Evolutionary conservation across 2,329 filamentous ascomycete species (phyloP).

Genomic region (Scolecobasidium constrictum): DNA sequence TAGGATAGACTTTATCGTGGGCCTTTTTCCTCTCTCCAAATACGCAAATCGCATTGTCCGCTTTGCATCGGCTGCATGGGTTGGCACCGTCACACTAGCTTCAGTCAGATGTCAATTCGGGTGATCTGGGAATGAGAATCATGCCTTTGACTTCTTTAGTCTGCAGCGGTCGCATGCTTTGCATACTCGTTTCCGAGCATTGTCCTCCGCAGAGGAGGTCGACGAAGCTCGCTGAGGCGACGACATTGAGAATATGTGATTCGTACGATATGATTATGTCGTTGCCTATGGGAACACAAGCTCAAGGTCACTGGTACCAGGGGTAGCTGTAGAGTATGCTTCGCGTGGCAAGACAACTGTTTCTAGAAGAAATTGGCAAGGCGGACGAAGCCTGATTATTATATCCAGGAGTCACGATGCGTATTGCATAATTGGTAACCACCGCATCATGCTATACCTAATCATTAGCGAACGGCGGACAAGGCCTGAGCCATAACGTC

Average conservation of each 20-base stretch:
- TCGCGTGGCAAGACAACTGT: not conserved
- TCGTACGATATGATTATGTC: not conserved
- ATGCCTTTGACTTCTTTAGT: conserved; percentile 54
- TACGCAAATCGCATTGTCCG: conserved; percentile 54
- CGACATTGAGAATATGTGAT: too few species aligned
- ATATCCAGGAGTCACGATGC: not conserved
- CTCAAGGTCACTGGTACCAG: not conserved
- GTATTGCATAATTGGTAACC: conserved; percentile 4
- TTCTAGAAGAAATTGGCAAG: not conserved
- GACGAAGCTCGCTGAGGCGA: conserved; percentile 8
- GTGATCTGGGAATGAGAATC: conserved; percentile 3
- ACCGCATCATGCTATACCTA: conserved; percentile 5
- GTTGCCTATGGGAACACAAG: not conserved
- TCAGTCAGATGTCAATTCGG: conserved; percentile 11
- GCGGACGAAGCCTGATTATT: not conserved
- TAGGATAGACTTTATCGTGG: conserved; percentile 58
- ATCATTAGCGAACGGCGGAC: conserved; percentile 7
- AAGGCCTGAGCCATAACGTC: conserved; percentile 4
- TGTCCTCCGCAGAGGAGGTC: conserved; percentile 23
- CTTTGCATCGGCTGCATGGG: conserved; percentile 50
- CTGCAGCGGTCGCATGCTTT: conserved; percentile 57
- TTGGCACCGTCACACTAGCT: conserved; percentile 52
- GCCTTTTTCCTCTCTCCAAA: conserved; percentile 57
- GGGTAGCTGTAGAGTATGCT: not conserved
- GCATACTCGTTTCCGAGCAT: conserved; percentile 50